Base-by-base conservation (phyloP, 768 basidiomycete genomes). In the Trametes punicea region DNA sequence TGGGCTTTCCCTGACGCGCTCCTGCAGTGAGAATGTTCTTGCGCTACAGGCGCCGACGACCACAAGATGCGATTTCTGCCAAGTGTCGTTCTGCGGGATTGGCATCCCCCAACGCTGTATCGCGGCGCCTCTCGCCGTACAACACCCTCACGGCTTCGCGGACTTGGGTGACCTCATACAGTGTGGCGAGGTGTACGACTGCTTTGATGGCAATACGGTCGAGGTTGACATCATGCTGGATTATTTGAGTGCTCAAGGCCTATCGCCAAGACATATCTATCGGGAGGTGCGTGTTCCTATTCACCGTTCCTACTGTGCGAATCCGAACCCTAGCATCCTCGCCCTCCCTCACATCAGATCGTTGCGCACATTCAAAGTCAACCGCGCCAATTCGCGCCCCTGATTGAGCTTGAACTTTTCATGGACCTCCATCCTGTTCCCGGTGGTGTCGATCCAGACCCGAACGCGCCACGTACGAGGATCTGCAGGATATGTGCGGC, bases 161-260 rank as follows among this genome's bases (percentile, higher is more conserved):
- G 86, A 84, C 58, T 67, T 90, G 18, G 70, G 80, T n/a, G 91
- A 93, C 67, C 75, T 93, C 46, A 85, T 93, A 36, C 82, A 88
- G 67, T 88, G 85, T 25, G 69, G 82, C 0, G 85, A 88, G 55
- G 68, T 80, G n/a, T 93, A 92, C 59, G 91, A 91, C 27, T 86
- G 81, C 62, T 93, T 93, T 67, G 80, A 85, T 60, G 78, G 78
- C 59, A 93, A 93, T 65, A 80, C 77, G 0, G 79, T 89, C 21
- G 91, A 93, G 68, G 89, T 90, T 26, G 91, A 93, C 30, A 81
- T 89, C 55, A 81, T 93, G 81, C 72, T 93, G 39, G 91, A 93
- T 67, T 91, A 92, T 69, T 70, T 93, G 40, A 79, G 81, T 13
- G 75, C 76, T 15, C 80, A 85, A 56, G 69, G 78, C 53, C 69